Percentiles rank a stretch among this genome's conserved stretches.
phyloP scores from a whole-genome alignment of 108 stramenopile genomes.

The Parietichytrium sp. region DNA sequence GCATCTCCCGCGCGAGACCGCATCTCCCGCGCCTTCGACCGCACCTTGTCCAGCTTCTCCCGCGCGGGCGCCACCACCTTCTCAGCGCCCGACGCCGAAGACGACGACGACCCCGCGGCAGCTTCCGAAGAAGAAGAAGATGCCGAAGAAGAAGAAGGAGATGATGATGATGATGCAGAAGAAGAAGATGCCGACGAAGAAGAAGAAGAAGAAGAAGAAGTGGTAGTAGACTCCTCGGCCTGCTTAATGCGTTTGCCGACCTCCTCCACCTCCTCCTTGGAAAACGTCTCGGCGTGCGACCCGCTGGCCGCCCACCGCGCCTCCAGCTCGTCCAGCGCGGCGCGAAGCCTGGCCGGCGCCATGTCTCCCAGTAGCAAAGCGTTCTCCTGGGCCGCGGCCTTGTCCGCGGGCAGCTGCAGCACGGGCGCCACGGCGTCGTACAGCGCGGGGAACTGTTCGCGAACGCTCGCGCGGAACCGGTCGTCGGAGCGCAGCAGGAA shows the following conservation, averaged over 20 bases:
- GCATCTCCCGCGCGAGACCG: neutral
- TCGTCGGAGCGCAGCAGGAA: slow-evolving; percentile 5
- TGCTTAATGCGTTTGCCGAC: neutral
- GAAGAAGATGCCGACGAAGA: neutral
- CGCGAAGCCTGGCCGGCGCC: too few relatives aligned
- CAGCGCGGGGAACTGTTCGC: neutral
- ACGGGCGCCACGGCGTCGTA: neutral
- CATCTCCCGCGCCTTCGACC: neutral
- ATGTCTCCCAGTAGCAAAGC: too few relatives aligned
- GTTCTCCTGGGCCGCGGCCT: too few relatives aligned
- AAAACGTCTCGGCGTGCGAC: neutral
- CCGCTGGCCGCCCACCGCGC: neutral
- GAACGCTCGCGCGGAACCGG: neutral
- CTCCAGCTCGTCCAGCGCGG: slow-evolving; percentile 13
- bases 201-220: neutral
- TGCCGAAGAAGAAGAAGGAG: too few relatives aligned
- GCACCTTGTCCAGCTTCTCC: neutral
- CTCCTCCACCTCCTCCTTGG: slow-evolving; percentile 34
- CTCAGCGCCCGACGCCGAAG: neutral
- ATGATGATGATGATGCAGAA: too few relatives aligned
- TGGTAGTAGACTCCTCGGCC: neutral
- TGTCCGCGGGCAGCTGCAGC: neutral
- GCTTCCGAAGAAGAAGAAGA: neutral
- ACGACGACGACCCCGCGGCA: neutral
- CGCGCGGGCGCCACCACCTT: slow-evolving; percentile 19